Base-by-base conservation (phyloP, 331 rosid genomes). In the Pyrus hybrid region DNA sequence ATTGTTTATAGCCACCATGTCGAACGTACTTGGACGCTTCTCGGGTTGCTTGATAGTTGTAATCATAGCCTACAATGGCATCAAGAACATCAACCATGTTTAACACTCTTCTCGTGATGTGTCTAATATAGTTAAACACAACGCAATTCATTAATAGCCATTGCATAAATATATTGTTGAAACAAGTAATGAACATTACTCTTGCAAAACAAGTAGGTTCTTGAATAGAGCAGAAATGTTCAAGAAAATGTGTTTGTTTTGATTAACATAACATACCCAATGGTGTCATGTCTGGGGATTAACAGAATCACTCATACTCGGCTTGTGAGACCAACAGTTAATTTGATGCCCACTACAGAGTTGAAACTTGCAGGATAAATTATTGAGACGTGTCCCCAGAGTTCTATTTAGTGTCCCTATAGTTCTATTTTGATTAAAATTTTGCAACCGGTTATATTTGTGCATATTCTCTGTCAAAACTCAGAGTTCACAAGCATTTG, bases 31-130 rank as follows among this genome's bases (percentile, higher is more conserved):
- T 74, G 3, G 83, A 68, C 11, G 74, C 75, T 45, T 74, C 67
- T 51, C n/a, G 71, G 35, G 83, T 82, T 35, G 86, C 86, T 30
- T 35, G 73, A 71, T 85, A 81, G 6, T 81, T 76, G 21, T 61
- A 43, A 66, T 82, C 86, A 13, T 58, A 62, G 45, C 85, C 89
- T 49, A 71, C 85, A 35, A 82, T 82, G 5, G 83, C 72, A 57
- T 85, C 83, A 51, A 85, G 86, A 75, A 85, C 86, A 61, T 71
- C 14, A 12, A 82, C 83, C 0, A 79, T 83, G 56, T 85, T 85
- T 9, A 69, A 66, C 13, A 82, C 74, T 4, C 65, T 85, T 76
- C 88, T 85, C 51, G 84, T 62, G 53, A 76, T 79, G 6, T 82
- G 86, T 62, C 86, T 85, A 56, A 56, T 76, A 13, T 41, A 75